phyloP scores from a whole-genome alignment of 352 stramenopile species.

The Phytophthora capsici region DNA sequence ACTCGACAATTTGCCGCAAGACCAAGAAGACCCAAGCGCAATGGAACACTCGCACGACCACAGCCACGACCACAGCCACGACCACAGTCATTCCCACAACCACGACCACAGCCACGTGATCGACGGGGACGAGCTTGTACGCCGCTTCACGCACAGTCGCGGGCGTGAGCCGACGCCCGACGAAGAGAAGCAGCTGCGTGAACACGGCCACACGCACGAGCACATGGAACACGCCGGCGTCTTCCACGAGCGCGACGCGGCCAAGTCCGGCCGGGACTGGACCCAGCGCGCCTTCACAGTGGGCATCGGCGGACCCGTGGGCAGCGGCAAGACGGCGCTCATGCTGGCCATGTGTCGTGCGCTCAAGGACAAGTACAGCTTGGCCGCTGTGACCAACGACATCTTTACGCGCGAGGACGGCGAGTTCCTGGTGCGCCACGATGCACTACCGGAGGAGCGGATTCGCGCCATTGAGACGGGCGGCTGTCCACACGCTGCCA shows the following conservation, averaged over 20 bases:
- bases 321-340: constrained; percentile 95
- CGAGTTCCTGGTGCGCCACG: constrained; percentile 96
- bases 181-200: constrained; percentile 78
- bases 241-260: constrained; percentile 72
- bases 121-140: constrained; percentile 73
- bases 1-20: constrained; percentile 22
- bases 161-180: constrained; percentile 72
- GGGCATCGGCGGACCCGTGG: constrained; percentile 96
- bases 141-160: constrained; percentile 64
- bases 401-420: constrained; percentile 99
- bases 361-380: constrained; percentile 83
- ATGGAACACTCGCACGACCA: constrained; percentile 48
- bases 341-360: constrained; percentile 93
- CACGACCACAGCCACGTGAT: constrained; percentile 49
- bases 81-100: constrained; percentile 19
- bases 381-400: constrained; percentile 97
- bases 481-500: constrained; percentile 97
- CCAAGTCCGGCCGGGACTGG: constrained; percentile 72
- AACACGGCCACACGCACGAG: constrained; percentile 91
- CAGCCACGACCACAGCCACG: constrained; percentile 38
- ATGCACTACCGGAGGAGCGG: constrained; percentile 89
- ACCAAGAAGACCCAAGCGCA: neutral
- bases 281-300: constrained; percentile 93
- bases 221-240: constrained; percentile 83
- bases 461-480: constrained; percentile 98